These are phyloP conservation scores for Diversispora eburnea DNA, from an alignment of 192 early-diverging fungal genomes.

Conservation along the genomic window DNA sequence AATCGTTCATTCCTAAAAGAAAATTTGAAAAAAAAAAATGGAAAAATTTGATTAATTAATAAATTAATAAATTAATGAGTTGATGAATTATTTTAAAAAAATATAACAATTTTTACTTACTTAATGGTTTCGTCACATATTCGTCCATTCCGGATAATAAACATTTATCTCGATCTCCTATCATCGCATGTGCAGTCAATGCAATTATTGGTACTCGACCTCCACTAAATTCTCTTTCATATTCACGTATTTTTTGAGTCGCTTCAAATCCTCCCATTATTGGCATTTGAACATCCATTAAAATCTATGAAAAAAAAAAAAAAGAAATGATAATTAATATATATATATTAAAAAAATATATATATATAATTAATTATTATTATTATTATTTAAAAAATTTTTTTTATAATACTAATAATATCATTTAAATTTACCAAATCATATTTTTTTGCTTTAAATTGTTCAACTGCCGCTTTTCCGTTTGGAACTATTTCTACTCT, in stretches of 20 bases:
- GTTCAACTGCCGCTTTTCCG: conserved; percentile 76
- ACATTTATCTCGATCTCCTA: conserved; percentile 85
- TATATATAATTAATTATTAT: too few relatives aligned
- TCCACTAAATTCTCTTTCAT: conserved; percentile 45
- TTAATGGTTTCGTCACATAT: conserved; percentile 66
- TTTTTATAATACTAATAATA: conserved; percentile 37
- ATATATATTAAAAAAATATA: conserved; percentile 31
- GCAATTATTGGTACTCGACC: conserved; percentile 76
- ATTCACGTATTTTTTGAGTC: conserved; percentile 70
- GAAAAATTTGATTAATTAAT: background rate
- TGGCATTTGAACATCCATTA: conserved; percentile 92
- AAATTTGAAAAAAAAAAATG: conserved; percentile 2
- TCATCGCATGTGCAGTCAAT: conserved; percentile 87
- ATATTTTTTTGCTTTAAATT: conserved; percentile 55
- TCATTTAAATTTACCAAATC: conserved; percentile 32
- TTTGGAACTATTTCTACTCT: conserved; percentile 74
- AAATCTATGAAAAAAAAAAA: conserved; percentile 43
- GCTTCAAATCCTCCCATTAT: conserved; percentile 89
- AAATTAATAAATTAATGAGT: background rate
- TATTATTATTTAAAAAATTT: too few relatives aligned
- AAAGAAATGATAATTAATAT: conserved; percentile 40
- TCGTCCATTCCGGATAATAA: conserved; percentile 80
- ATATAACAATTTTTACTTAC: conserved; percentile 20
- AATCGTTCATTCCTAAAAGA: conserved; percentile 49
- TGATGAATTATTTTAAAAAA: too few relatives aligned